Conservation (phyloP, 495 filamentous ascomycete species). For the Penicillium ucsense region DNA sequence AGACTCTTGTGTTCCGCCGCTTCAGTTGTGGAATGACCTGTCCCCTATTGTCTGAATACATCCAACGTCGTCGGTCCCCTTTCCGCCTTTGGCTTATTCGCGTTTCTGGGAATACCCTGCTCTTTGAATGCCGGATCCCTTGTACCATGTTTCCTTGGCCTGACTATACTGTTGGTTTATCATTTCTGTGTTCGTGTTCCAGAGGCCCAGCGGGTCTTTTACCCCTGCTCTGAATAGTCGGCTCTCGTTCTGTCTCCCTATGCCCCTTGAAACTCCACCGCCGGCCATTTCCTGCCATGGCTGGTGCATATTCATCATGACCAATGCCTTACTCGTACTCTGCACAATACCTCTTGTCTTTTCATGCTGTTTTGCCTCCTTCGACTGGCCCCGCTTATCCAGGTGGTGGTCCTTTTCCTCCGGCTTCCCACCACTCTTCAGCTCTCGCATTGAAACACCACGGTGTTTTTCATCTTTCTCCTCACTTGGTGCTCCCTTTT, state of each 20-base stretch:
- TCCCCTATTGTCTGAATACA: too few relatives aligned
- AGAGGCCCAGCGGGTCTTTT: neutral
- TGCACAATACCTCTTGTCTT: constrained; percentile 8
- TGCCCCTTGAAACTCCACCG: constrained; percentile 16
- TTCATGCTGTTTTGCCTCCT: neutral
- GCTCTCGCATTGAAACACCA: constrained; percentile 13
- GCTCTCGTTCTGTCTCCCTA: constrained; percentile 1
- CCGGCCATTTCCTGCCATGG: constrained; percentile 12
- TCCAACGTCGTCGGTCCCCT: neutral
- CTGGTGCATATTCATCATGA: constrained; percentile 21
- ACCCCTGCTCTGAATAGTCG: constrained; percentile 1
- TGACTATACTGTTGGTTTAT: neutral
- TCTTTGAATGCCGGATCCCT: constrained; percentile 10
- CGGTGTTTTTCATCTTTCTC: neutral
- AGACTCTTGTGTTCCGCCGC: too few relatives aligned
- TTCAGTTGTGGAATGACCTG: too few relatives aligned
- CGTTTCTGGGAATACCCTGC: constrained; percentile 10
- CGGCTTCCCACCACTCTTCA: neutral
- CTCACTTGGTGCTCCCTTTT: neutral
- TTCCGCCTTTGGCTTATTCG: constrained; percentile 9
- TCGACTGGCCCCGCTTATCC: neutral
- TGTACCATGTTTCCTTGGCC: constrained; percentile 26
- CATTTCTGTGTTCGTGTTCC: neutral
- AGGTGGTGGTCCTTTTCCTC: neutral
- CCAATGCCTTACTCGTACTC: neutral